A percentile compares a stretch with the other conserved stretches of the same genome.
phyloP scores from a whole-genome alignment of 2,329 filamentous ascomycete species.

The Cercospora brassicicola region DNA sequence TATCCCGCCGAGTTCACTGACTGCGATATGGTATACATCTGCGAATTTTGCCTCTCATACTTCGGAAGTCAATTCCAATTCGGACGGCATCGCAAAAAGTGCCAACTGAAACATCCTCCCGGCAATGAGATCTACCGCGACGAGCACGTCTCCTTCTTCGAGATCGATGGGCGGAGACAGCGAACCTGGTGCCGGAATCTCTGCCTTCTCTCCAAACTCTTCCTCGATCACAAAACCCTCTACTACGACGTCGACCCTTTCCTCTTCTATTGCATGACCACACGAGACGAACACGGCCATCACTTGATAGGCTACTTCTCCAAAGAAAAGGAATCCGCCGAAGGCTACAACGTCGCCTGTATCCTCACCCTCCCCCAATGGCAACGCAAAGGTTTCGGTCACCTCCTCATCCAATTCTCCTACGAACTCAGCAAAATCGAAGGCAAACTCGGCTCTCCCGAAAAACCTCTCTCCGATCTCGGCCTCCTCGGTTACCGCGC shows the following conservation, averaged over 20 bases:
- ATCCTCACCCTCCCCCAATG: constrained; percentile 96
- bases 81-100: constrained; percentile 81
- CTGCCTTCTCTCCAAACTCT: constrained; percentile 91
- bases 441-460: constrained; percentile 89
- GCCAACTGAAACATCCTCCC: constrained; percentile 84
- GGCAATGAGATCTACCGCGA: constrained; percentile 99
- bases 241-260: constrained; percentile 99
- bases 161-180: constrained; percentile 92
- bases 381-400: constrained; percentile 90
- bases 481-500: constrained; percentile 92
- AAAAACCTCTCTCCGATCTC: constrained; percentile 93
- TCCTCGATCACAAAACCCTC: constrained; percentile 94
- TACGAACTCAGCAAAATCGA: constrained; percentile 97
- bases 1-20: constrained; percentile 88
- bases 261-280: constrained; percentile 97
- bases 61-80: constrained; percentile 83
- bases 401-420: constrained; percentile 91
- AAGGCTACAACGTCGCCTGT: constrained; percentile 97
- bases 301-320: constrained; percentile 99
- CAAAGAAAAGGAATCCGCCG: constrained; percentile 95
- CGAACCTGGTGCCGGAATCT: constrained; percentile 96
- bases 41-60: constrained; percentile 94
- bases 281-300: constrained; percentile 81
- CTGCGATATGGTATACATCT: constrained; percentile 89
- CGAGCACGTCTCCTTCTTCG: constrained; percentile 90